Base-by-base conservation (phyloP, 1,139 yeast species). In the Zygoascus hellenicus region DNA sequence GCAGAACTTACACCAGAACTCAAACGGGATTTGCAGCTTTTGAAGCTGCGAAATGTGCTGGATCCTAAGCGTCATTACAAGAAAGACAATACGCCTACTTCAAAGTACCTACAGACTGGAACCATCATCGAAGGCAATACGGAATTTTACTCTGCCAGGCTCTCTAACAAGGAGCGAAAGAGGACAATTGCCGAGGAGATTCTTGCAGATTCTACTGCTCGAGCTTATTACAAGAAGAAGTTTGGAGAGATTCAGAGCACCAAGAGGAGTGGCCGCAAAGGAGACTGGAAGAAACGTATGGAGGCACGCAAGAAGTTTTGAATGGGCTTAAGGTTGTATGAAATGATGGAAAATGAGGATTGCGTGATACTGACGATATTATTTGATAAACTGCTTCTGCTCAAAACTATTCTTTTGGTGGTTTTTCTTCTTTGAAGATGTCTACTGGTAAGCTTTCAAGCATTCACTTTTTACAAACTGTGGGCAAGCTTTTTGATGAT, bases 11-110 rank as follows among this genome's bases (percentile, higher is more conserved):
- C 95, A 0, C 79, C 83, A 1, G 76, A 75, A 42, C 63, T 86
- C 30, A 85, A 83, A 60, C 74, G 96, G 51, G 97, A 92, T 64
- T 65, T 94, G 58, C 73, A 80, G 61, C 69, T 92, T 30, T 73
- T 92, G 49, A 83, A 87, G 60, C 87, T 90, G 71, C 80, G 98
- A 67, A 82, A 84, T 53, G 96, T 92, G 15, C 74, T 92, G 54
- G 98, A 92, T 62, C 97, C 97, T 4, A 92, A 92, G 67, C 78
- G 97, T 59, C 96, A 89, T 67, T 92, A 92, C 68, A 88, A 86
- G 67, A 87, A 87, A 65, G 94, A 85, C 50, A 83, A 81, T 53
- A 86, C 95, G 83, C 76, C 75, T 48, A 73, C 78, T 5, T 95
- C 96, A 16, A 88, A 86, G 60, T 79, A 74, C 55, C 89, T 92